phyloP scores from a whole-genome alignment of 2,329 filamentous ascomycete genomes.

The Grosmannia clavigera region DNA sequence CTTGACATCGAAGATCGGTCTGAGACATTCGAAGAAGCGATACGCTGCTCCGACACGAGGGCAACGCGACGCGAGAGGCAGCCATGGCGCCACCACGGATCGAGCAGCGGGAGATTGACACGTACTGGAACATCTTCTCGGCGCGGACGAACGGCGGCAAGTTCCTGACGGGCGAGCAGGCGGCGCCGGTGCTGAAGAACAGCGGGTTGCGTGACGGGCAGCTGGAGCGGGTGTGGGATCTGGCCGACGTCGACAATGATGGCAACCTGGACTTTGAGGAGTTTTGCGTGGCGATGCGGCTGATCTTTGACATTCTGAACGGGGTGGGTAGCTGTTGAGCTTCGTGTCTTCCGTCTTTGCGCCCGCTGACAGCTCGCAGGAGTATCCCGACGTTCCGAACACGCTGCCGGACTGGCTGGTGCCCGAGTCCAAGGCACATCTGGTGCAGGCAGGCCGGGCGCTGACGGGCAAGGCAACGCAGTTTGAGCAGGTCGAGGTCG shows the following conservation, averaged over 20 bases:
- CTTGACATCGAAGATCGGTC: too few relatives aligned
- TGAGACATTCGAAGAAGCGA: neutral
- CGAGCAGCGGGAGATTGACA: constrained; percentile 50
- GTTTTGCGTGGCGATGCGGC: constrained; percentile 96
- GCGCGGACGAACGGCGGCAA: constrained; percentile 46
- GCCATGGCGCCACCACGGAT: constrained; percentile 48
- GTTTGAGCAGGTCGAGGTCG: constrained; percentile 65
- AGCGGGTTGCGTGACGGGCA: constrained; percentile 56
- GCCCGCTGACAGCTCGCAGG: constrained; percentile 33
- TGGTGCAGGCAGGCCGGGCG: constrained; percentile 72
- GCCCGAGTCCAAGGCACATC: constrained; percentile 84
- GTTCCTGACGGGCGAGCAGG: constrained; percentile 48
- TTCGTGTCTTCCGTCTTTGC: neutral
- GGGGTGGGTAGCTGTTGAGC: constrained; percentile 41
- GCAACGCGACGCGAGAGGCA: neutral
- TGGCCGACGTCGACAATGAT: constrained; percentile 94
- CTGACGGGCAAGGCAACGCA: constrained; percentile 66
- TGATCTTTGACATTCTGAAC: constrained; percentile 96
- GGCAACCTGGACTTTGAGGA: constrained; percentile 98
- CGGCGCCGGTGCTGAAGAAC: constrained; percentile 51
- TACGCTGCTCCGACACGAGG: neutral
- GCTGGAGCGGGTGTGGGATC: constrained; percentile 94
- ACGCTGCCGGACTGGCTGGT: constrained; percentile 91
- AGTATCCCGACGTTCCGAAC: constrained; percentile 79
- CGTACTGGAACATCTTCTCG: constrained; percentile 54